Evolutionary conservation across 257 asterid species (phyloP).

Genomic region (Gentiana macrophylla): DNA sequence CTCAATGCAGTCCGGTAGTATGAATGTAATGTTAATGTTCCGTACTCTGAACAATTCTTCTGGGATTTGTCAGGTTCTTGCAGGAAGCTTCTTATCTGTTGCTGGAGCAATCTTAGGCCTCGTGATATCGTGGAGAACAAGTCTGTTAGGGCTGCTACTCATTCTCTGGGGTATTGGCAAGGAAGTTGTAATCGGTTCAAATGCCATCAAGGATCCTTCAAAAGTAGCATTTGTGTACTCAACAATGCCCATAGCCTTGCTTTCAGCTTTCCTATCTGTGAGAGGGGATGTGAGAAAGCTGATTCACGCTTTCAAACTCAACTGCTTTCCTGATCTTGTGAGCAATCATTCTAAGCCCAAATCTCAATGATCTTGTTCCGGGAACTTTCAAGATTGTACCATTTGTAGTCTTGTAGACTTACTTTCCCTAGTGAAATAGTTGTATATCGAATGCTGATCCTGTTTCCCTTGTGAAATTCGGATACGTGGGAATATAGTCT

Average conservation of each 20-base stretch:
- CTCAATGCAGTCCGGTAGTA: neutral
- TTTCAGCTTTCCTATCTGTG: slow-evolving; percentile 35
- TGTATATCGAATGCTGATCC: no score
- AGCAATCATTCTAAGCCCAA: slow-evolving; percentile 19
- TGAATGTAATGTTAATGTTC: no score
- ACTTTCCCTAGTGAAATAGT: no score
- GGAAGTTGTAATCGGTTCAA: slow-evolving; percentile 16
- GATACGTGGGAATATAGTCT: no score
- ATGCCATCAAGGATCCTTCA: slow-evolving; percentile 8
- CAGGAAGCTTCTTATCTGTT: slow-evolving; percentile 53
- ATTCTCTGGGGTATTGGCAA: slow-evolving; percentile 41
- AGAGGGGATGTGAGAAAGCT: slow-evolving; percentile 48
- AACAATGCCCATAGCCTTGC: slow-evolving; percentile 33
- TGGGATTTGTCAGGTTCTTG: slow-evolving; percentile 30
- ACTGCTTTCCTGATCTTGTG: slow-evolving; percentile 8
- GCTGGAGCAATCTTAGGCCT: slow-evolving; percentile 53
- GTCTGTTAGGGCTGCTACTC: slow-evolving; percentile 37
- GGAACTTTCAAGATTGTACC: neutral
- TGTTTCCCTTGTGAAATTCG: no score
- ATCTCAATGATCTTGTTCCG: slow-evolving; percentile 10
- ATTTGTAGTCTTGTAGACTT: no score
- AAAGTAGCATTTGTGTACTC: slow-evolving; percentile 22
- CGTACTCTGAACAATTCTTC: neutral
- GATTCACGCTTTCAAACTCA: slow-evolving; percentile 19
- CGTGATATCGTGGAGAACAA: slow-evolving; percentile 34